Evolutionary conservation across 2,329 filamentous ascomycete genomes (phyloP).

Genomic region (Didymella segeticola): DNA sequence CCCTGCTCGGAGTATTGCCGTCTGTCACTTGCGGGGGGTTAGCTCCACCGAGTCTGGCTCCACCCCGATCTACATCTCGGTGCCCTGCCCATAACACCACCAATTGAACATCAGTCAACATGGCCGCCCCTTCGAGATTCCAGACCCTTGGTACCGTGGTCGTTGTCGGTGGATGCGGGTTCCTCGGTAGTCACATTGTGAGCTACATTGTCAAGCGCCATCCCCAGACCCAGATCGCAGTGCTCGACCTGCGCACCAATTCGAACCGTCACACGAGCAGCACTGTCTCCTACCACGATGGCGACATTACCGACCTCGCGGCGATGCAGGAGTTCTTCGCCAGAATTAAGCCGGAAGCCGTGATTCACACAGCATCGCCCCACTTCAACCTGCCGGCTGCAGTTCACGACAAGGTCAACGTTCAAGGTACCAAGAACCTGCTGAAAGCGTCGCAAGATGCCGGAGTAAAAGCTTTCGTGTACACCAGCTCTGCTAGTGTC

Average conservation of each 20-base stretch:
- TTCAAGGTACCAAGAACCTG: constrained; percentile 58
- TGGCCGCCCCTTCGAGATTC: constrained; percentile 25
- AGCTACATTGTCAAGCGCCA: constrained; percentile 51
- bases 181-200: constrained; percentile 60
- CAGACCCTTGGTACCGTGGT: constrained; percentile 54
- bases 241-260: constrained; percentile 56
- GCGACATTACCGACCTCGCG: constrained; percentile 57
- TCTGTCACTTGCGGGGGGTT: constrained; percentile 19
- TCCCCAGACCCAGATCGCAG: constrained; percentile 53
- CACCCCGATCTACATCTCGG: constrained; percentile 23
- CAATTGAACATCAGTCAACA: constrained; percentile 20
- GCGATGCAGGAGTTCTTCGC: constrained; percentile 52
- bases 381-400: constrained; percentile 48
- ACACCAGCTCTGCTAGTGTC: constrained; percentile 60
- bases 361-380: constrained; percentile 60
- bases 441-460: constrained; percentile 56
- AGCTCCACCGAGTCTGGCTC: constrained; percentile 28
- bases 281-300: constrained; percentile 57
- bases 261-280: constrained; percentile 49
- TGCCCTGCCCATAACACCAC: constrained; percentile 20
- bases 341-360: constrained; percentile 53
- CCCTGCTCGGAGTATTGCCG: background rate
- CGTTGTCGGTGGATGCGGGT: constrained; percentile 60
- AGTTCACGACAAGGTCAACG: constrained; percentile 59
- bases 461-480: constrained; percentile 61